Evolutionary conservation across 2,329 filamentous ascomycete species (phyloP), one percentile per base, ranked within the genome.

Genomic region (Colletotrichum zoysiae): DNA sequence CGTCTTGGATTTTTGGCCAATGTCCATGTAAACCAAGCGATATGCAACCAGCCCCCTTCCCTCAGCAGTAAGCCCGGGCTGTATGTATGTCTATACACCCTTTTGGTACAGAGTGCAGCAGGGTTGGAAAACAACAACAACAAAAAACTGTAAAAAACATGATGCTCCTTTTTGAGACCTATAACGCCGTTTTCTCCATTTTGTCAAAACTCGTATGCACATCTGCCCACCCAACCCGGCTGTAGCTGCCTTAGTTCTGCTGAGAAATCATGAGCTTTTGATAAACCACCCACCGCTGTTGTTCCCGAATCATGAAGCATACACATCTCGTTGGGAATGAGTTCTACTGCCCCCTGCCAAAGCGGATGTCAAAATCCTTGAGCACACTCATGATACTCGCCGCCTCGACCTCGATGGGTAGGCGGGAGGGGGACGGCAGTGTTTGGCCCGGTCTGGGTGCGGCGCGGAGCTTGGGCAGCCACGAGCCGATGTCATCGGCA

Each of bases 321-420:
- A n/a, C 35, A 30, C 9, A n/a, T 48, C 33, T 53, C 30, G 30
- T 53, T 42, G 46, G 4, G 9, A 35, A 33, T 18, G 8, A n/a
- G 1, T 14, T 20, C 48, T 72, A 74, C 62, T 74, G 65, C 9
- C 73, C 73, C 61, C 73, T 69, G 12, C 90, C 90, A 79, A 95
- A 95, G 65, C 93, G 84, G 61, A 93, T 86, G 77, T 95, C 93
- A 81, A 95, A 95, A 74, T 93, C 91, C 80, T 93, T 93, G 71
- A 95, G 82, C n/a, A 95, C 93, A 53, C 91, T 92, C 93, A 95
- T 95, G 66, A 95, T 94, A 79, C 92, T 95, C 0, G 93, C 93
- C 8, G 93, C 92, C 81, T 95, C 93, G 20, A 95, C 92, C 79
- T 95, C 93, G 76, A 95, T 90, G 1, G 92, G 90, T 53, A 87